These are phyloP conservation scores for Lanmaoa rubissima DNA, from an alignment of 768 basidiomycete species.

Conservation along the genomic window DNA sequence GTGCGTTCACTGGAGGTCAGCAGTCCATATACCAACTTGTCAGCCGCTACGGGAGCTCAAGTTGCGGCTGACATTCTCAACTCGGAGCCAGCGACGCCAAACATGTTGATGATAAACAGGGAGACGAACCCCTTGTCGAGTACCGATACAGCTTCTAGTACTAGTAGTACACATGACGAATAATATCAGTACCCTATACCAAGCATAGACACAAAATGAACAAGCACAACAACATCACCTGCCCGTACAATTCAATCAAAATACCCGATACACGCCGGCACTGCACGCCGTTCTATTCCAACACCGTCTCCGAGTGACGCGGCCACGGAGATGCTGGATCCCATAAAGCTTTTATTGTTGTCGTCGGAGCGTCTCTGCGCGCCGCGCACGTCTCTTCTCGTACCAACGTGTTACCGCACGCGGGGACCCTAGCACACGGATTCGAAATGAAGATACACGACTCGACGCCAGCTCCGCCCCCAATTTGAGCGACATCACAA, in stretches of 20 bases:
- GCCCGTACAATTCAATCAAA: not conserved
- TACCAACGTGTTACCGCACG: not conserved
- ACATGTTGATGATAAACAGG: not conserved
- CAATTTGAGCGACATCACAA: not conserved
- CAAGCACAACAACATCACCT: not conserved
- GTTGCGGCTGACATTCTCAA: not conserved
- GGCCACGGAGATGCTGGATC: no score
- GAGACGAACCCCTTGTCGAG: not conserved
- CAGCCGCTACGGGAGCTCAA: not conserved
- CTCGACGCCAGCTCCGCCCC: not conserved
- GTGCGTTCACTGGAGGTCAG: not conserved
- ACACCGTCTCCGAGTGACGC: not conserved
- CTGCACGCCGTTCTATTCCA: not conserved
- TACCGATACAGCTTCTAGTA: slow-evolving; percentile 4
- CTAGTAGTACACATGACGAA: not conserved
- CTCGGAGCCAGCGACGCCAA: not conserved
- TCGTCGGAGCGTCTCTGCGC: not conserved
- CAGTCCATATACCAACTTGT: not conserved
- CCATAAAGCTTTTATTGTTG: not conserved
- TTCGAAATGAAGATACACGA: not conserved
- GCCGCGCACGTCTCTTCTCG: not conserved
- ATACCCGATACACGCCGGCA: not conserved
- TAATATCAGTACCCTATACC: not conserved
- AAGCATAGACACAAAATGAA: not conserved
- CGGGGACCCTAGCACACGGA: not conserved